Evolutionary conservation across 1,139 yeast species (phyloP), one percentile per base, ranked within the genome.

Genomic region (Magnusiomyces suaveolens): DNA sequence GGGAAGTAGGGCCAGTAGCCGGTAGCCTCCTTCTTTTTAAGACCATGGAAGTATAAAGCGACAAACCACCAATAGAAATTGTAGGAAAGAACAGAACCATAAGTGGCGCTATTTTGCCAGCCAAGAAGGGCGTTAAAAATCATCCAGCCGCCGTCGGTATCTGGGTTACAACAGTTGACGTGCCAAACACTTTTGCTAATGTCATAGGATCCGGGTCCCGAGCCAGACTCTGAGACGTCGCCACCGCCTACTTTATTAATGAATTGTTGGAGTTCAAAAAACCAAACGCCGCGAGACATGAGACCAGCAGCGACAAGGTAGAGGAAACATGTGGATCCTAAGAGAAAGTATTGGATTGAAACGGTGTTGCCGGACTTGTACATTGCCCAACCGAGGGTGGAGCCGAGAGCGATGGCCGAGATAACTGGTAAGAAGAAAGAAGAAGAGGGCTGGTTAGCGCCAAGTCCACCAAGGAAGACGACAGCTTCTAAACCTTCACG

Each of bases 401-500:
- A 60, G 69, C 96, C 97, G n/a, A 86, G 82, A 61, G 83, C 71
- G 52, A 87, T 70, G 60, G 96, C 97, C 61, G 79, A 69, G 57
- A 87, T 71, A 49, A 87, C 95, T 14, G 96, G 92, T 60, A 89
- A 70, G 57, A 96, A 96, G 76, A 87, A 86, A 1, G 81, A 75
- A 21, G 78, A 71, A 52, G 83, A 73, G 2, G 74, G 71, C 53
- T 64, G 67, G 25, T 64, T 64, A 20, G 66, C 63, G 61, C 95
- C 95, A 47, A 89, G 87, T 64, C 96, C 96, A 46, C 96, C 96
- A 56, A 88, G 84, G 66, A 87, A 87, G 25, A 87, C 90, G 52
- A 88, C 92, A 1, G 95, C 96, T 74, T 88, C 96, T 60, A 88
- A 75, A 60, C 96, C 96, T 76, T 88, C 96, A 74, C 96, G 81